Evolutionary conservation across 163 green algal genomes (phyloP), one percentile per base, ranked within the genome.

Genomic region (Coccomyxa subellipsoidea): DNA sequence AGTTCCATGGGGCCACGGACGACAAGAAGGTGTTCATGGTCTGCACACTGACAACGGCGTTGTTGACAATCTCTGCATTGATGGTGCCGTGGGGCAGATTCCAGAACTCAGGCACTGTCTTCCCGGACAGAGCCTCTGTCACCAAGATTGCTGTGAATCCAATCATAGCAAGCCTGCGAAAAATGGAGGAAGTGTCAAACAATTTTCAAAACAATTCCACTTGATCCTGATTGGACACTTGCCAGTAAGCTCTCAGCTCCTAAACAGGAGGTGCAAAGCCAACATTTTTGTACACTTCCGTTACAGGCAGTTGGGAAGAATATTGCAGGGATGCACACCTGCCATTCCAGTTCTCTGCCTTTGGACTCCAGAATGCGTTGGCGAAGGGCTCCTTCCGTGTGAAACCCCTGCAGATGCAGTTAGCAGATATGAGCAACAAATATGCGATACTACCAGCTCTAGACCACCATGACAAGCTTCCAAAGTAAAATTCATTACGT

Each of bases 341-440:
- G 34, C 90, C 90, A 77, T 94, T 94, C 83, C 89, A 88, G 80
- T 87, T 90, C 83, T 94, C 88, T 36, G 87, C 87, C 81, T 87
- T 84, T 9, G 87, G 82, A 10, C 81, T 91, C 82, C 88, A 94
- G 69, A 85, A 75, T 7, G 71, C 79, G 32, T 84, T 87, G 0
- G 36, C 73, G 36, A 87, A 87, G 15, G 79, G 73, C 83, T 87
- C 83, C 79, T 87, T 87, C 12, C 83, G 54, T 25, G 83, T 87
- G 75, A 77, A 87, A 9, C 83, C 83, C 73, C 78, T 81, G 73
- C 34, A 27, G 6, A 54, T 35, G 29, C n/a, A 59, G 47, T 27
- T 18, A 27, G 3, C 21, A 59, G 47, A 8, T 18, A 7, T 27
- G 5, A 59, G 47, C 40, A 8, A 54, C 8, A 23, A 8, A 23